These are phyloP conservation scores for Dictyostelium purpureum DNA, from an alignment of 78 protist species.

Conservation along the genomic window DNA sequence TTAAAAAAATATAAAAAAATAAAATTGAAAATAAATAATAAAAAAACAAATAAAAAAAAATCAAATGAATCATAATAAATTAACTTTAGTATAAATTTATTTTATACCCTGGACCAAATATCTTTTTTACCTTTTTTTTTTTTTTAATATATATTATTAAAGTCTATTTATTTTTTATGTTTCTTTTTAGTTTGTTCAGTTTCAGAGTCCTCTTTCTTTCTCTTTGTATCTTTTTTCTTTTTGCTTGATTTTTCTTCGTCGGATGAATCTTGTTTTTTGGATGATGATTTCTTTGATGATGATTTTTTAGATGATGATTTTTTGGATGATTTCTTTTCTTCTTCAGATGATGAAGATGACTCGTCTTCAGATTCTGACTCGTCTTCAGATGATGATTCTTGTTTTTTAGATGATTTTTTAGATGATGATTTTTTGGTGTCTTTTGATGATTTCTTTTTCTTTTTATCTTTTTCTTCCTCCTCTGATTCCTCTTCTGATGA, in stretches of 20 bases:
- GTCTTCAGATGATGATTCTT: constrained; percentile 27
- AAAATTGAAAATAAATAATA: background rate
- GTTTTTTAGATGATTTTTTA: constrained; percentile 9
- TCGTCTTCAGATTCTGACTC: background rate
- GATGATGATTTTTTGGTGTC: background rate
- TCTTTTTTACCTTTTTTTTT: background rate
- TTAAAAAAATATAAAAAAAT: no score
- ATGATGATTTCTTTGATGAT: background rate
- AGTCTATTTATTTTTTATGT: background rate
- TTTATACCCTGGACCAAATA: no score
- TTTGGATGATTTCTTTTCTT: background rate
- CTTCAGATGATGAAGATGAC: background rate
- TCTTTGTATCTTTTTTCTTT: constrained; percentile 7
- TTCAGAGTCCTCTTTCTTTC: background rate
- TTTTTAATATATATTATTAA: background rate
- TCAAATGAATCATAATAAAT: background rate
- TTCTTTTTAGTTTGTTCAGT: constrained; percentile 15
- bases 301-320: background rate
- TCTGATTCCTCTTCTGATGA: background rate
- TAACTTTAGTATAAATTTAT: no score
- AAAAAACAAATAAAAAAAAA: background rate
- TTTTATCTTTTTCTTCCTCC: background rate
- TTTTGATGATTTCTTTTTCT: background rate
- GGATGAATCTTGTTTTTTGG: background rate
- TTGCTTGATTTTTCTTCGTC: background rate